Percentiles rank a stretch among this genome's conserved stretches.
Conservation (phyloP, 352 stramenopile species). For the Saprolegnia parasitica region DNA sequence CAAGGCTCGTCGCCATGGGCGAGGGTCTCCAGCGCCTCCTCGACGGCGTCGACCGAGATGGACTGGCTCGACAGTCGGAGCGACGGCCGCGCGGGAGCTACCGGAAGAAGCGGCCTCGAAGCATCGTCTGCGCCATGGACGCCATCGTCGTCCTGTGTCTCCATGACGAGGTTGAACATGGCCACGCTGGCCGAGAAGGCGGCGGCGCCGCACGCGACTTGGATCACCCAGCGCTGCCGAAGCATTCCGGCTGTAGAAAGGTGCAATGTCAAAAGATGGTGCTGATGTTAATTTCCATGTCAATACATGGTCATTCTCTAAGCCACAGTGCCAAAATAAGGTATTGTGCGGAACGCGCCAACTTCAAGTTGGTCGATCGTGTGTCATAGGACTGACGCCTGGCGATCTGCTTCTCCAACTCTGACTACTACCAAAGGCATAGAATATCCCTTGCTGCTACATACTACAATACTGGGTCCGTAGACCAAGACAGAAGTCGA, state of each 20-base stretch:
- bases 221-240: conserved; percentile 25
- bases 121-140: conserved; percentile 32
- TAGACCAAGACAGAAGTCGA: too few species aligned
- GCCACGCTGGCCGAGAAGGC: conserved; percentile 73
- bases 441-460: too few species aligned
- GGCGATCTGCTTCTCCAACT: too few species aligned
- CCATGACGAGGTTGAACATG: conserved; percentile 74
- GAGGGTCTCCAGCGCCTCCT: conserved; percentile 38
- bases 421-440: too few species aligned
- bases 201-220: conserved; percentile 51
- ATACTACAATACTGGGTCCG: too few species aligned
- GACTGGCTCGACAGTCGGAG: background rate
- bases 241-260: conserved; percentile 8
- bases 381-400: too few species aligned
- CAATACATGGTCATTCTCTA: background rate
- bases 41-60: conserved; percentile 42
- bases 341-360: too few species aligned
- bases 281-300: background rate
- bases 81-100: background rate
- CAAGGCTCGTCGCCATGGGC: conserved; percentile 42
- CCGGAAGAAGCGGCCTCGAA: background rate
- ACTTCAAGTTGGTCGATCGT: too few species aligned
- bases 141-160: conserved; percentile 62
- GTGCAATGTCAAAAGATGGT: background rate
- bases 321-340: background rate